Evolutionary conservation across 2,329 filamentous ascomycete species (phyloP).

Genomic region (Claviceps humidiphila): DNA sequence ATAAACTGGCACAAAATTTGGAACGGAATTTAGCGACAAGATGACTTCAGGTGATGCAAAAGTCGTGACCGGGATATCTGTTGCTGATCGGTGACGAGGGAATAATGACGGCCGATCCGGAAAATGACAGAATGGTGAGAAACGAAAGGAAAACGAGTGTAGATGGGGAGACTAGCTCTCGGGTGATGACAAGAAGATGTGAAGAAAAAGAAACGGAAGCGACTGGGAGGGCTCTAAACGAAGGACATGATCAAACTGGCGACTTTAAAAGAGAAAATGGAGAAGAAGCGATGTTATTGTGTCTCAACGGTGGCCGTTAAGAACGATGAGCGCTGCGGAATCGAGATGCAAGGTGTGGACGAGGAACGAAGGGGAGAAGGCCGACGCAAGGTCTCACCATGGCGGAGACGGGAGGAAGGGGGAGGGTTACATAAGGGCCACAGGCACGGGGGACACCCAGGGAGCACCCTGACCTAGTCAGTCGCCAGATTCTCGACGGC

Average conservation of each 20-base stretch:
- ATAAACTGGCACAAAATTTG: neutral
- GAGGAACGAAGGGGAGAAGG: conserved; percentile 7
- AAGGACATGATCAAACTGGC: conserved; percentile 23
- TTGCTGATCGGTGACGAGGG: neutral
- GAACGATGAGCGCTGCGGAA: conserved; percentile 1
- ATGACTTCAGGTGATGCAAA: neutral
- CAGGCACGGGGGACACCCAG: too few species aligned
- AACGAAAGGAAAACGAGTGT: conserved; percentile 15
- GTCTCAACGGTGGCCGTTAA: conserved; percentile 8
- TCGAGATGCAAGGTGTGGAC: neutral
- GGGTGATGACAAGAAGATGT: conserved; percentile 2
- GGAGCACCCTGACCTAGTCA: neutral
- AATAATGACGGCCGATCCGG: neutral
- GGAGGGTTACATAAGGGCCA: neutral
- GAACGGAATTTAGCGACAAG: neutral
- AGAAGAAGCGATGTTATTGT: conserved; percentile 6
- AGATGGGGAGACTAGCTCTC: conserved; percentile 11
- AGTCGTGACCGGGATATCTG: conserved; percentile 1
- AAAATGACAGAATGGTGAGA: neutral
- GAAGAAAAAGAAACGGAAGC: conserved; percentile 1
- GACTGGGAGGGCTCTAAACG: conserved; percentile 14
- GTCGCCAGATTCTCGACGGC: neutral
- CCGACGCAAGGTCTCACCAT: conserved; percentile 9
- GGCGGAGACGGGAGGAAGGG: conserved; percentile 6
- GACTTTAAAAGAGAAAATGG: conserved; percentile 7